Evolutionary conservation across 1,139 yeast species (phyloP).

Genomic region (Zygoascus meyerae): DNA sequence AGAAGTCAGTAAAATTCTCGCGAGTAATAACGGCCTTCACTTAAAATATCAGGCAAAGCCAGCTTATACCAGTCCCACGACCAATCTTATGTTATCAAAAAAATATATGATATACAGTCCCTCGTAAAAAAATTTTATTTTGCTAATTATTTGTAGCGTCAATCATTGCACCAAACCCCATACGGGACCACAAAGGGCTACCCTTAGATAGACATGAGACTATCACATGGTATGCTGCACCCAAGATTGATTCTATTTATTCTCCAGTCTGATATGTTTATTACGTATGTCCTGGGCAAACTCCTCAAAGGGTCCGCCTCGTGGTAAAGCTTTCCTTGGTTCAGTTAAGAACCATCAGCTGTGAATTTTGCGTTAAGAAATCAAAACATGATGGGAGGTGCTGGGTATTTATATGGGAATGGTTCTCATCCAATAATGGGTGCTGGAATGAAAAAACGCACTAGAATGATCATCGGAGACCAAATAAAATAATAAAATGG

Average conservation of each 20-base stretch:
- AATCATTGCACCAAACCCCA: conserved; percentile 40
- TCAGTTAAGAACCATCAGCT: conserved; percentile 22
- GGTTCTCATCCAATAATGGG: too few relatives aligned
- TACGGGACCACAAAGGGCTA: conserved; percentile 39
- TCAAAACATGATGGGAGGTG: background rate
- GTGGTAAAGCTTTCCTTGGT: conserved; percentile 33
- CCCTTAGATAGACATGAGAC: conserved; percentile 28
- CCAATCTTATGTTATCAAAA: too few relatives aligned
- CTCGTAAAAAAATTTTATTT: too few relatives aligned
- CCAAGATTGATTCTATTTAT: conserved; percentile 33
- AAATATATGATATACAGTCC: too few relatives aligned
- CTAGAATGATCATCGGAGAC: too few relatives aligned
- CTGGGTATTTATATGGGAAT: too few relatives aligned
- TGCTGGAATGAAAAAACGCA: too few relatives aligned
- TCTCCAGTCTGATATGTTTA: conserved; percentile 32
- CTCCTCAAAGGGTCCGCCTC: conserved; percentile 36
- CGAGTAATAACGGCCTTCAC: too few relatives aligned
- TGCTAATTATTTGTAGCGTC: conserved; percentile 26
- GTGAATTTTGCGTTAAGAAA: conserved; percentile 33
- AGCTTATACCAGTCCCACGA: too few relatives aligned
- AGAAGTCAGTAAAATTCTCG: too few relatives aligned
- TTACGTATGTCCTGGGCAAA: conserved; percentile 36
- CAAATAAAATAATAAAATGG: too few relatives aligned
- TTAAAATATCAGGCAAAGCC: too few relatives aligned
- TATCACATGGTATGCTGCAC: conserved; percentile 36